Conservation (phyloP, 345 rosid species). For the Ceriops tagal region DNA sequence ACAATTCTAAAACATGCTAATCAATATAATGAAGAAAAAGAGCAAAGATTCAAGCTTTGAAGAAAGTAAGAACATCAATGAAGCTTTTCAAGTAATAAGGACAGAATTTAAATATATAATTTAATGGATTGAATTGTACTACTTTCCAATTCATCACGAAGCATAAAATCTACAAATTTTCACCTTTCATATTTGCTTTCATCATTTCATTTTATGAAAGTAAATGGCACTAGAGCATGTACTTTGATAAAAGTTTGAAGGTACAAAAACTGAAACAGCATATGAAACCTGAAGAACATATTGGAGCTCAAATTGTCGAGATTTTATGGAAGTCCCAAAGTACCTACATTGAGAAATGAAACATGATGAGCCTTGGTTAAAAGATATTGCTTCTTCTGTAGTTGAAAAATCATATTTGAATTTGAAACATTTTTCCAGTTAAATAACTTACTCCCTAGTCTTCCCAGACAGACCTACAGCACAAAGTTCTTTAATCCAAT, state of each 20-base stretch:
- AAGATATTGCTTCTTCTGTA: not conserved
- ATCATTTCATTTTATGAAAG: not conserved
- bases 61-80: no score
- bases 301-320: slow-evolving; percentile 85
- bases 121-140: no score
- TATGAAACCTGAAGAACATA: slow-evolving; percentile 72
- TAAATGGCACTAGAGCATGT: not conserved
- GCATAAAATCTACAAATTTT: not conserved
- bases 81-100: no score
- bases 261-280: slow-evolving; percentile 13
- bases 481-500: slow-evolving; percentile 93
- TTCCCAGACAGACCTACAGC: slow-evolving; percentile 73
- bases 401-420: slow-evolving; percentile 6
- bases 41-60: no score
- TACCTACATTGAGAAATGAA: slow-evolving; percentile 44
- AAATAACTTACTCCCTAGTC: slow-evolving; percentile 73
- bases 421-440: slow-evolving; percentile 6
- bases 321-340: slow-evolving; percentile 63
- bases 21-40: no score
- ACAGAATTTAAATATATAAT: no score
- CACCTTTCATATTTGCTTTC: not conserved
- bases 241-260: not conserved
- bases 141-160: slow-evolving; percentile 4
- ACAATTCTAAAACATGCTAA: not conserved
- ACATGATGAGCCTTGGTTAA: not conserved